Conservation (phyloP, 169 alveolate genomes). For the Cryptosporidium canis region DNA sequence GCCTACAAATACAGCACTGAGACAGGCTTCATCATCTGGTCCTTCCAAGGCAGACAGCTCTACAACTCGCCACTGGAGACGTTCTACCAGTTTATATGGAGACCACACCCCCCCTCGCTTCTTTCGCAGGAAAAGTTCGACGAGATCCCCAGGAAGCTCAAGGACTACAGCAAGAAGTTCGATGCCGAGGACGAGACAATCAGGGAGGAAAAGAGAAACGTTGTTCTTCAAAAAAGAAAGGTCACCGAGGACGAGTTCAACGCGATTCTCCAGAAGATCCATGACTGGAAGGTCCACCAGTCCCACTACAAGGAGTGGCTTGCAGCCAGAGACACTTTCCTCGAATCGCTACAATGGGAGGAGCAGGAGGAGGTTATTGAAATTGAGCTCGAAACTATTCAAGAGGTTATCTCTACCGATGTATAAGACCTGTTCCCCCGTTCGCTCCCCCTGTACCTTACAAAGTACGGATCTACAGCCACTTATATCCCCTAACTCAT, state of each 20-base stretch:
- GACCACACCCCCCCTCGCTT: slow-evolving; percentile 90
- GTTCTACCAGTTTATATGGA: slow-evolving; percentile 86
- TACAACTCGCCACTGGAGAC: slow-evolving; percentile 83
- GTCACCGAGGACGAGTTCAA: slow-evolving; percentile 77
- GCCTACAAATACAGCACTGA: slow-evolving; percentile 80
- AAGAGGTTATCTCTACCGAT: slow-evolving; percentile 58
- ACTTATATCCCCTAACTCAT: background rate
- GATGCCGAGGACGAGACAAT: slow-evolving; percentile 82
- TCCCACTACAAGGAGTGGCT: slow-evolving; percentile 51
- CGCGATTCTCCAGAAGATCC: slow-evolving; percentile 51
- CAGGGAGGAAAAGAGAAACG: slow-evolving; percentile 79
- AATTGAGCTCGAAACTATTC: slow-evolving; percentile 62
- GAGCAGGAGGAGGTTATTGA: slow-evolving; percentile 70
- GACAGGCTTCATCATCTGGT: slow-evolving; percentile 87
- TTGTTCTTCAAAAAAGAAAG: slow-evolving; percentile 78
- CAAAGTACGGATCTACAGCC: background rate
- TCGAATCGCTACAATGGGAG: slow-evolving; percentile 65
- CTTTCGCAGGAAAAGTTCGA: slow-evolving; percentile 81
- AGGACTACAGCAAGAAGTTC: slow-evolving; percentile 80
- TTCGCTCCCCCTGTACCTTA: background rate
- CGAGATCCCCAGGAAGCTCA: slow-evolving; percentile 85
- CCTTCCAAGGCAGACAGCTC: slow-evolving; percentile 88
- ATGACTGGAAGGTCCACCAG: slow-evolving; percentile 77
- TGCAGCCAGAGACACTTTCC: slow-evolving; percentile 12
- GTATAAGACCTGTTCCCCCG: background rate